These are phyloP conservation scores for Coprinopsis strossmayeri DNA, from an alignment of 768 basidiomycete species.

Conservation along the genomic window DNA sequence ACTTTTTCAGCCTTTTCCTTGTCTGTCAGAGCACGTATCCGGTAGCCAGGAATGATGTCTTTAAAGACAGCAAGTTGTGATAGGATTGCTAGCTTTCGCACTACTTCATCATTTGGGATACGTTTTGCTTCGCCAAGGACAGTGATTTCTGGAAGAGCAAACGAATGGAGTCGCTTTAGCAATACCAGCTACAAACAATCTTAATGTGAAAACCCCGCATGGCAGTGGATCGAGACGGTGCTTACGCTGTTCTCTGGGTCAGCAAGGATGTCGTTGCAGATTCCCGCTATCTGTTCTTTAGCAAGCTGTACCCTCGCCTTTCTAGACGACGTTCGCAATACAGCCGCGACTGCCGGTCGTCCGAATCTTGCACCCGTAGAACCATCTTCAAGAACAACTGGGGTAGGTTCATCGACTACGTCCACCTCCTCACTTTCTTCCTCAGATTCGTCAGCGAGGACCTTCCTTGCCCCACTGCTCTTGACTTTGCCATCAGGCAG, in stretches of 20 bases:
- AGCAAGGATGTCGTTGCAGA: slow-evolving; percentile 90
- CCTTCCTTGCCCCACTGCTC: slow-evolving; percentile 36
- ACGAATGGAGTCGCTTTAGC: slow-evolving; percentile 81
- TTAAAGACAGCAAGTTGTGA: slow-evolving; percentile 93
- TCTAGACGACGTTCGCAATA: slow-evolving; percentile 62
- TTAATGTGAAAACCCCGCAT: slow-evolving; percentile 1
- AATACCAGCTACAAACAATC: slow-evolving; percentile 62
- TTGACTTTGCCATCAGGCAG: slow-evolving; percentile 74
- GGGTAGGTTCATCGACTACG: slow-evolving; percentile 16
- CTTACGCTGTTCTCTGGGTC: slow-evolving; percentile 94
- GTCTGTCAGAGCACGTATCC: slow-evolving; percentile 87
- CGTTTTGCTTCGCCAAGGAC: slow-evolving; percentile 64
- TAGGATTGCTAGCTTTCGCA: slow-evolving; percentile 83
- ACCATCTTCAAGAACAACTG: slow-evolving; percentile 53
- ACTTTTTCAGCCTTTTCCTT: slow-evolving; percentile 91
- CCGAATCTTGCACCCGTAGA: slow-evolving; percentile 85
- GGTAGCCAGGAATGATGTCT: slow-evolving; percentile 93
- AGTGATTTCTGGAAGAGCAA: slow-evolving; percentile 72
- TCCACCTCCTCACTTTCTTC: slow-evolving; percentile 26
- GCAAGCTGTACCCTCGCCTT: slow-evolving; percentile 65
- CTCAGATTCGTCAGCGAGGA: slow-evolving; percentile 18
- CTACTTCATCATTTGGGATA: slow-evolving; percentile 69
- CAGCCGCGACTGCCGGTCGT: slow-evolving; percentile 68
- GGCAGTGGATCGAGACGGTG: background rate
- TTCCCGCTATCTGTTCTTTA: slow-evolving; percentile 88